Base-by-base conservation (phyloP, 768 basidiomycete genomes). In the Agrocybe praecox region DNA sequence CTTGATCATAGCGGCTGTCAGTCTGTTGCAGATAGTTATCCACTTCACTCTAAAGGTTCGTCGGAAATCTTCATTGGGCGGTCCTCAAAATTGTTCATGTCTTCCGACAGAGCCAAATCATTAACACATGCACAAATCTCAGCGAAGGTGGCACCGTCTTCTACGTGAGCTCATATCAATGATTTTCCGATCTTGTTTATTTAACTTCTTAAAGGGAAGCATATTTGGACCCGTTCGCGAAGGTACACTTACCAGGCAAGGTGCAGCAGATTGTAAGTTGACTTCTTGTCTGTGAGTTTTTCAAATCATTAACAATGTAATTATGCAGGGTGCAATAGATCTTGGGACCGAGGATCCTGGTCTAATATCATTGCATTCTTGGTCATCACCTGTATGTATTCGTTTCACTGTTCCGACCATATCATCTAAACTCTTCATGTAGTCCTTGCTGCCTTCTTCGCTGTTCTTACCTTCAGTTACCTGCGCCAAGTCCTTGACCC, bases 401-500 rank as follows among this genome's bases (percentile, higher is more conserved):
- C 12, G 33, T 14, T 22, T 19, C 10, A 5, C 22, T 40, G 17
- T 56, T 17, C 45, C 46, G 32, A 14, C 6, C 6, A 18, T 44
- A n/a, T 33, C n/a, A 19, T 5, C 40, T 53, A 47, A 33, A 42
- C 53, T 33, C 45, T 45, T 24, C 49, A 34, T 24, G 2, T 62
- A 90, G 87, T 84, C 47, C 63, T 89, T 46, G 77, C 80, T 44
- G 61, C 76, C 34, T 67, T 93, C 57, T 91, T 92, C 77, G 80
- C 82, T n/a, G 60, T 79, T 47, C 63, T 90, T 62, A 82, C 86
- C 2, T 89, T 88, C 67, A 77, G 80, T 14, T 95, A 87, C 75
- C 86, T 89, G 66, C 86, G 87, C 21, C 92, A 95, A 71, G 66
- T 85, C 1, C 79, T 86, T 32, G 88, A 92, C 68, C 92, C 92